Evolutionary conservation across 164 flowering plant genomes (phyloP), one percentile per base, ranked within the genome.

Genomic region (Piper betle): DNA sequence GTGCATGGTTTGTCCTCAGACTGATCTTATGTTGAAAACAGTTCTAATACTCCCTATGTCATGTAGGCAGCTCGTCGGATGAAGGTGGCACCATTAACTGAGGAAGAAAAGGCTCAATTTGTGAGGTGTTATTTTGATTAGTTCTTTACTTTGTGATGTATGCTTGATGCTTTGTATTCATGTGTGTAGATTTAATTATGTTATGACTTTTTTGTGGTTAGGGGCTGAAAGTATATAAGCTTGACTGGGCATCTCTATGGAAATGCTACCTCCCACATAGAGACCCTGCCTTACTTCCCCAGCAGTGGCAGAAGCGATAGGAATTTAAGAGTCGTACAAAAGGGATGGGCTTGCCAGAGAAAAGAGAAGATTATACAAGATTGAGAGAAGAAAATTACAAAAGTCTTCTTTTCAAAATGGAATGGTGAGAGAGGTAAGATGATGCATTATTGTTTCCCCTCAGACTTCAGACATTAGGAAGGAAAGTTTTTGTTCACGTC

Each of bases 241-340:
- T 74, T 57, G 92, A 93, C 61, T 90, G 94, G 97, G 77, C 76
- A 75, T 87, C 92, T 2, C 67, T 93, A 57, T 87, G 94, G 90
- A 82, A 73, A 78, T 84, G 66, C 61, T 64, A 81, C 65, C 88
- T 90, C 54, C 97, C 98, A 42, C 70, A 93, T 75, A 81, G 98
- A 66, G 98, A 93, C 77, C 97, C 99, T 57, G 73, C 88, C 58
- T 70, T 88, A 62, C 77, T 93, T 60, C 91, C 92, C 16, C 83
- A 97, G 43, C 97, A 90, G 63, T 93, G 94, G 96, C 97, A 60
- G 77, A 77, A 71, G 97, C 98, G 55, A 74, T 67, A 67, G 98
- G 98, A 58, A 86, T 82, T 58, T 91, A 90, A 68, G 87, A 79
- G 72, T 90, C 97, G 40, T 93, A 93, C 60, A 93, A 82, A 71